Base-by-base conservation (phyloP, 2,329 filamentous ascomycete genomes). In the Nannizziopsis barbatae region DNA sequence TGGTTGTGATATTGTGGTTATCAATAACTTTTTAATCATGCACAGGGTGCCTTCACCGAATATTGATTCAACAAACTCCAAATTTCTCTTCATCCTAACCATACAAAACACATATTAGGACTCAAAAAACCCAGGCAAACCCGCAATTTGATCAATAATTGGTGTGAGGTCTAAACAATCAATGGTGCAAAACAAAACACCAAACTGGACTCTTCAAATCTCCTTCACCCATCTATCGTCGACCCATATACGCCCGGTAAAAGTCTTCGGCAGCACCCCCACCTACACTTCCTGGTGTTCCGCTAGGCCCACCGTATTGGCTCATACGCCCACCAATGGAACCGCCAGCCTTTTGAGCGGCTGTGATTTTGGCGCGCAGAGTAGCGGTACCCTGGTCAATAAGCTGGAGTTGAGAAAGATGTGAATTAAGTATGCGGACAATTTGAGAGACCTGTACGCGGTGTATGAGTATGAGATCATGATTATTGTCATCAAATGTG, bases 371-470 rank as follows among this genome's bases (percentile, higher is more conserved):
- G 51, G 81, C 75, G 65, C 93, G 85, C 46, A 96, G 74, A 30
- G 82, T 77, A 12, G 81, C 77, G 32, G 90, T 85, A 55, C 90
- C 89, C 55, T 81, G 79, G 62, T 96, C 90, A 64, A 98, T 96
- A 71, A 84, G 85, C 67, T 95, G 90, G 52, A 98, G 75, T 66
- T 95, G 89, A 32, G 82, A 81, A 33, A 98, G 79, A 65, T 98
- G 92, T 18, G 83, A 81, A 65, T 98, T 98, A 57, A 98, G 81
- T 43, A 96, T 88, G 54, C 87, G 83, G 46, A 96, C 90, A 60
- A 98, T 94, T 68, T 95, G 88, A 57, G 87, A 90, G 62, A 96
- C 75, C 83, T 95, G 63, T 41, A 9, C 45, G 36, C 11, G 15
- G 11, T 35, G 20, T 37, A n/a, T 39, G 41, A 42, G 45, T 22